Conservation (phyloP, 495 filamentous ascomycete genomes). For the Podospora sp. region DNA sequence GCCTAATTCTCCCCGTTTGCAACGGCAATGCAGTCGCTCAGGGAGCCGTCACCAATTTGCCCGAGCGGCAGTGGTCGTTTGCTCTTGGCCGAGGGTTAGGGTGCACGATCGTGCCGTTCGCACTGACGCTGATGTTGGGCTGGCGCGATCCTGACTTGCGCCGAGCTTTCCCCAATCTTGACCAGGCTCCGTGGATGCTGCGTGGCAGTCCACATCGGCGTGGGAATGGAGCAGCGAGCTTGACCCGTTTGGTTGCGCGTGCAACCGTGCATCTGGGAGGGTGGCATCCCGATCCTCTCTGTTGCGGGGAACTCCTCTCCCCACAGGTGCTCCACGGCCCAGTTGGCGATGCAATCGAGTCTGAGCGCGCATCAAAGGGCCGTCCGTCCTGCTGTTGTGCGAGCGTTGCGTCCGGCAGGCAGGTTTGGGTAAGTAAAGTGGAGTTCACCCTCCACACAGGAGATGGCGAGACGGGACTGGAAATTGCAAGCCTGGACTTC, state of each 20-base stretch:
- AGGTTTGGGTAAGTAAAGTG: not conserved
- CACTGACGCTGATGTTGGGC: not conserved
- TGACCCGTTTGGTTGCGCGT: not conserved
- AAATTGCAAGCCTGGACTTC: not conserved
- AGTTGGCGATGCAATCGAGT: constrained; percentile 4
- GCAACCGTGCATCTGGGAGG: not conserved
- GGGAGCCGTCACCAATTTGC: not conserved
- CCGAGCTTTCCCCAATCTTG: not conserved
- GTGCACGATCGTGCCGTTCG: not conserved
- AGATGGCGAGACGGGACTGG: not conserved
- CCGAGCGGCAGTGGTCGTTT: constrained; percentile 6
- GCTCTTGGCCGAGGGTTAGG: constrained; percentile 8
- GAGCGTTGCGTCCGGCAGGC: not conserved
- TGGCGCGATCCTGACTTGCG: constrained; percentile 1
- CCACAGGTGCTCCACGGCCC: not conserved
- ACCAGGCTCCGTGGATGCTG: not conserved
- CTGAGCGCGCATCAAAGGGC: constrained; percentile 11
- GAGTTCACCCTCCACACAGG: not conserved
- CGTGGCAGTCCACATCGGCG: constrained; percentile 1
- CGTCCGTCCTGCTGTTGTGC: not conserved
- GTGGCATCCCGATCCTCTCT: constrained; percentile 11
- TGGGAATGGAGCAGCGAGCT: not conserved
- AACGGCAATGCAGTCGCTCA: not conserved
- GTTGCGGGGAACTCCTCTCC: constrained; percentile 15
- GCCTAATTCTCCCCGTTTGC: not conserved